Base-by-base conservation (phyloP, 2,329 filamentous ascomycete genomes). In the Phaeosphaeriaceae sp. region DNA sequence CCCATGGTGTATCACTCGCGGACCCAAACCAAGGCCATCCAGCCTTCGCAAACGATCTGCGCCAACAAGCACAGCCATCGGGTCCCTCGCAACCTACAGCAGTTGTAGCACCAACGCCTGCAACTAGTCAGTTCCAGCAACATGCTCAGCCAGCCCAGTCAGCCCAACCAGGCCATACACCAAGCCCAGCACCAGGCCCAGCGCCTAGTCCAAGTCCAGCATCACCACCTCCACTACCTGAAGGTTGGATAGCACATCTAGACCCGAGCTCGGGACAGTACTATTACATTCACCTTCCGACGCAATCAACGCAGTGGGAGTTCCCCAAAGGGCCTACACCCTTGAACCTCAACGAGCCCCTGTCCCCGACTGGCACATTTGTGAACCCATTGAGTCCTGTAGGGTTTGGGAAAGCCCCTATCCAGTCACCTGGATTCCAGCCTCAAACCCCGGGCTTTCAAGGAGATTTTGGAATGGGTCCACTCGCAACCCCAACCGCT, bases 281-380 rank as follows among this genome's bases (percentile, higher is more conserved):
- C 74, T 99, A 99, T 74, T 99, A 99, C 68, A 99, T 99, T 51
- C 94, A 99, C 72, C 81, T 99, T 23, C 89, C 92, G 1, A 92
- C 90, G 0, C 94, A 97, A 70, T 91, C 92, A 2, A 99, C 94
- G 0, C 94, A 99, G 70, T 99, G 94, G 94, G 94, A 99, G 67
- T 97, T 97, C 61, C 94, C 94, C 21, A 97, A 97, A 75, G 93
- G 93, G 0, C 92, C 92, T 0, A 96, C 91, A 18, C 93, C 93
- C 1, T 81, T 97, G 45, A 89, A 90, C 55, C 83, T 96, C 56
- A 92, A 95, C 51, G 83, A 89, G 13, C 93, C 93, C 0, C 77
- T 97, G 48, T 97, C 93, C 6, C 93, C 93, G 0, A 87, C 88
- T 1, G 85, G 85, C 5, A 75, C 76, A 3, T 77, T 75, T 47